phyloP scores from a whole-genome alignment of 371 early-diverging fungal species.

The Apophysomyces ossiformis region DNA sequence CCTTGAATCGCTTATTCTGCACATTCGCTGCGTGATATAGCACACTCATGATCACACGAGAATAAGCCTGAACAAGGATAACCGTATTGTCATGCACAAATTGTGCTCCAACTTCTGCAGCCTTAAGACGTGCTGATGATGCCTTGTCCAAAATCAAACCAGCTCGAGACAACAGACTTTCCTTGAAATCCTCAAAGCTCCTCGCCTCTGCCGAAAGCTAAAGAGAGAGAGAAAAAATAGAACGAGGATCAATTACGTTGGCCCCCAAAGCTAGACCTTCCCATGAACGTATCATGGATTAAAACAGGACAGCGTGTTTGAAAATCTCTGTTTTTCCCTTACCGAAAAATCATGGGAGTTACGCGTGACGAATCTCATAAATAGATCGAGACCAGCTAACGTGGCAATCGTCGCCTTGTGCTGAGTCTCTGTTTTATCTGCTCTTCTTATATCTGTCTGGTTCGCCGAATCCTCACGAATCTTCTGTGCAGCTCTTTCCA shows the following conservation, averaged over 20 bases:
- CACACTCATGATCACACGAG: slow-evolving; percentile 89
- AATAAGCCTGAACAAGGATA: slow-evolving; percentile 94
- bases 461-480: slow-evolving; percentile 58
- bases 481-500: slow-evolving; percentile 68
- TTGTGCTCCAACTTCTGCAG: slow-evolving; percentile 84
- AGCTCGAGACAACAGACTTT: slow-evolving; percentile 73
- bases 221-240: neutral
- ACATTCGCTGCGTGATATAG: slow-evolving; percentile 77
- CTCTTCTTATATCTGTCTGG: slow-evolving; percentile 17
- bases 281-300: neutral
- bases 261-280: too few species aligned
- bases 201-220: slow-evolving; percentile 43
- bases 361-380: slow-evolving; percentile 78
- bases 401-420: slow-evolving; percentile 57
- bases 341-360: slow-evolving; percentile 72
- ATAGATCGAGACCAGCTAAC: slow-evolving; percentile 89
- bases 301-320: neutral
- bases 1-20: slow-evolving; percentile 84
- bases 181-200: slow-evolving; percentile 79
- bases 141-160: slow-evolving; percentile 78
- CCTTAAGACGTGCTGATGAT: slow-evolving; percentile 69
- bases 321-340: slow-evolving; percentile 14
- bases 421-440: slow-evolving; percentile 32
- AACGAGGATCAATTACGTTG: too few species aligned
- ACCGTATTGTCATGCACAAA: slow-evolving; percentile 89